Conservation (phyloP, 2,329 filamentous ascomycete genomes). For the Thielaviopsis punctulata region DNA sequence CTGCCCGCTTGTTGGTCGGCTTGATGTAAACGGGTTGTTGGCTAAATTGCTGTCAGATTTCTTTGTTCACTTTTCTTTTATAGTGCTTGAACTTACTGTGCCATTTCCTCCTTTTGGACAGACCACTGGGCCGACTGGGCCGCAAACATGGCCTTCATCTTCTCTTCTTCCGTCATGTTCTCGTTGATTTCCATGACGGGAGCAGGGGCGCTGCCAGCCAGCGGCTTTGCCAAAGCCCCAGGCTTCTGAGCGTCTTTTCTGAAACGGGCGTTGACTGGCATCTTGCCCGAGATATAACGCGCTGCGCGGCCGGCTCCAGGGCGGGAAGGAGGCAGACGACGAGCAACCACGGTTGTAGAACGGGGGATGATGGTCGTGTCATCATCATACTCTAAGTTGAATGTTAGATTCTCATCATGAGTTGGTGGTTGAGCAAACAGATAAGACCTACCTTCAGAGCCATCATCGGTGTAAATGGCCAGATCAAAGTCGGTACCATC, state of each 20-base stretch:
- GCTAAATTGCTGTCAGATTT: slow-evolving; percentile 25
- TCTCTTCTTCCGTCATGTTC: slow-evolving; percentile 83
- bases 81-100: slow-evolving; percentile 39
- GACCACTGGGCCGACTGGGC: slow-evolving; percentile 85
- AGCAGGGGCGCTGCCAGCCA: slow-evolving; percentile 41
- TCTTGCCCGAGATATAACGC: slow-evolving; percentile 90
- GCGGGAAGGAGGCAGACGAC: slow-evolving; percentile 66
- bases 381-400: slow-evolving; percentile 68
- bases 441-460: slow-evolving; percentile 56
- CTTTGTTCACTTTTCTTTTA: slow-evolving; percentile 7
- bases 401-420: background rate
- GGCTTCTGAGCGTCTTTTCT: slow-evolving; percentile 48
- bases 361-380: slow-evolving; percentile 94
- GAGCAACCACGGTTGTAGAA: slow-evolving; percentile 82
- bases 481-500: slow-evolving; percentile 95
- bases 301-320: slow-evolving; percentile 80
- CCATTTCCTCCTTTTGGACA: slow-evolving; percentile 83
- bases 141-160: slow-evolving; percentile 80
- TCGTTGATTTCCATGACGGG: slow-evolving; percentile 50
- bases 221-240: slow-evolving; percentile 53
- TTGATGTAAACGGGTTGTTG: slow-evolving; percentile 45
- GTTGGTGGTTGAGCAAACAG: background rate
- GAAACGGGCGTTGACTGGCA: slow-evolving; percentile 34
- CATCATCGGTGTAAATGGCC: slow-evolving; percentile 83
- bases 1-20: slow-evolving; percentile 42